Evolutionary conservation across 305 asterid species (phyloP), one percentile per base, ranked within the genome.

Genomic region (Petunia hybrid): DNA sequence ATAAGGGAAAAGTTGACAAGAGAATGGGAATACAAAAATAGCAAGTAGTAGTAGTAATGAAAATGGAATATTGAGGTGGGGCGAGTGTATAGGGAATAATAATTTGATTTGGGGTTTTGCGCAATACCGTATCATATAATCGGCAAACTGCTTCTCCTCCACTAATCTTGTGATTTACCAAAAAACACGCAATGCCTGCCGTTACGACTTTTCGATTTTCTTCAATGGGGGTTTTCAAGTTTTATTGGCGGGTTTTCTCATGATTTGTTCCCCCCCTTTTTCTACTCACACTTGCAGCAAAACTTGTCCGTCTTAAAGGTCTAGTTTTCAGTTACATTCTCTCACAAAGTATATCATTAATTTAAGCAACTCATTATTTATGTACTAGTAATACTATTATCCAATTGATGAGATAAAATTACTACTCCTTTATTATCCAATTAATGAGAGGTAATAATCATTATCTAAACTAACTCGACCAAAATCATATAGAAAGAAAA

Each of bases 1-100:
- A 22, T 4, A 63, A 9, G 42, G n/a, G 8, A 64, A 39, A 64
- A 12, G 5, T 7, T 14, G 38, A 56, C 2, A 73, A 71, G 22
- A 73, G 56, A 56, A 40, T 38, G 13, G 81, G 41, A 78, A 78
- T 31, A 46, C 68, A 59, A 59, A 76, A 22, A 22, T 22, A 22
- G 31, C 22, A 22, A 22, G 22, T 22, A 22, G 22, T 22, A 22
- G 22, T 22, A 22, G 22, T 22, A 22, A 22, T 22, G 22, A 22
- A 22, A 22, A 22, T 10, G 57, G 14, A 53, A 8, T 22, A 9
- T 31, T 14, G 78, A 53, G 78, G 64, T 74, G 35, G 48, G 53
- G 78, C 78, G 48, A 51, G 12, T 12, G 35, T 73, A 51, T 51
- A 36, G 78, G 78, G 10, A 48, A 71, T 62, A 73, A 6, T 4